phyloP scores from a whole-genome alignment of 345 rosid genomes.

The Acer negundo region DNA sequence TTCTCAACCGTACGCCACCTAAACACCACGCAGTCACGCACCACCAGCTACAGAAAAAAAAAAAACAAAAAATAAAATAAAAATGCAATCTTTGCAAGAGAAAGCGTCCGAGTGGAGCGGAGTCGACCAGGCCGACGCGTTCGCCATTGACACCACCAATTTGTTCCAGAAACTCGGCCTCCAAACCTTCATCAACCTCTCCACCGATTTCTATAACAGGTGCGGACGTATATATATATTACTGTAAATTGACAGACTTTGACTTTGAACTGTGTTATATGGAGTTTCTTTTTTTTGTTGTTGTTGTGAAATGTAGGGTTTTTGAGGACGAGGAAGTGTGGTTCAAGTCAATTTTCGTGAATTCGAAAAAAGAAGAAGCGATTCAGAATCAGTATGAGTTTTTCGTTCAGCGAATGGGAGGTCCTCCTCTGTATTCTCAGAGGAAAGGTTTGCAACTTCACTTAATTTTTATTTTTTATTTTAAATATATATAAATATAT shows the following conservation, averaged over 20 bases:
- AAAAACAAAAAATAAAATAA: background rate
- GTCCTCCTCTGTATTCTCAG: conserved; percentile 83
- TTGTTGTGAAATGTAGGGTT: conserved; percentile 45
- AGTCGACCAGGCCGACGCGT: conserved; percentile 67
- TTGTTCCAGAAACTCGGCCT: conserved; percentile 80
- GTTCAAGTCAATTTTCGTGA: conserved; percentile 74
- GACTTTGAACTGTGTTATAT: background rate
- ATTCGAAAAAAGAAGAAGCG: conserved; percentile 83
- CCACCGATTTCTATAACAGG: conserved; percentile 94
- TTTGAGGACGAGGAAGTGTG: conserved; percentile 87
- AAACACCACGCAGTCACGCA: background rate
- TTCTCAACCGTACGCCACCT: background rate
- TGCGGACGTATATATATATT: background rate
- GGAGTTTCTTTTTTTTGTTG: background rate
- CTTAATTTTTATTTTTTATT: background rate
- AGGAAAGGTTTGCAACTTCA: conserved; percentile 54
- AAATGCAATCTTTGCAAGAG: conserved; percentile 82
- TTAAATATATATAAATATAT: no score
- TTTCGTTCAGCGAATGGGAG: conserved; percentile 95
- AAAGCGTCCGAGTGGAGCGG: conserved; percentile 91
- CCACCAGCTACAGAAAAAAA: no score
- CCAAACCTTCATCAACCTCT: conserved; percentile 74
- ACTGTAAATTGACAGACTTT: background rate
- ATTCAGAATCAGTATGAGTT: conserved; percentile 91
- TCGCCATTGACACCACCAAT: conserved; percentile 76